Evolutionary conservation across 495 filamentous ascomycete genomes (phyloP), one percentile per base, ranked within the genome.

Genomic region (Copromyces sp.): DNA sequence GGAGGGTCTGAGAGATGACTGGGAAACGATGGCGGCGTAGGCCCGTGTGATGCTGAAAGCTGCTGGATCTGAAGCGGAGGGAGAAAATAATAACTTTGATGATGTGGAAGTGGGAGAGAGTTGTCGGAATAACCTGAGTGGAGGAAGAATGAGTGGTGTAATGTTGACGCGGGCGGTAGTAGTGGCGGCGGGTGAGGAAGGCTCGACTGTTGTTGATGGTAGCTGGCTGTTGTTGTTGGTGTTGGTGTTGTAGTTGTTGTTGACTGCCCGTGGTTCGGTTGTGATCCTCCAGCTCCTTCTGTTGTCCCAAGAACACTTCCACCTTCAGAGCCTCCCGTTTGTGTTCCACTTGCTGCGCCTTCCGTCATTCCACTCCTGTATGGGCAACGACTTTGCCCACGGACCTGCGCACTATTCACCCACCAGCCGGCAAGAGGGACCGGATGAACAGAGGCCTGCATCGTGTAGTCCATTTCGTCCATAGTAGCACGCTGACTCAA

Each of bases 391-490:
- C 53, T 17, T 65, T 65, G 53, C 53, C 53, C 53, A 32, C 53
- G 53, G 29, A 32, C 29, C 29, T 65, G 53, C 53, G 53, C 12
- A 65, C 24, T 29, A 65, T 65, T 37, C 14, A 35, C 32, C 53
- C 53, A 65, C 53, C 53, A 65, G 53, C 32, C 53, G 29, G 53
- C 29, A 65, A 65, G 53, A 24, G 53, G 53, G 53, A 65, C 53
- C 32, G 71, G 70, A 37, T 71, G 38, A 16, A 41, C 39, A 41
- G 42, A 37, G 16, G 47, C 29, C 39, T 68, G 71, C 71, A 72
- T 69, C 71, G 53, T 41, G 71, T 72, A 72, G 39, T 72, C 71
- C 71, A 72, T 72, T 41, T 72, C 71, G 20, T 72, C 71, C 53
- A 72, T 72, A 68, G 53, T 37, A 14, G 11, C 69, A 29, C 53